Base-by-base conservation (phyloP, 2,329 filamentous ascomycete species). In the Aspergillus ruber region DNA sequence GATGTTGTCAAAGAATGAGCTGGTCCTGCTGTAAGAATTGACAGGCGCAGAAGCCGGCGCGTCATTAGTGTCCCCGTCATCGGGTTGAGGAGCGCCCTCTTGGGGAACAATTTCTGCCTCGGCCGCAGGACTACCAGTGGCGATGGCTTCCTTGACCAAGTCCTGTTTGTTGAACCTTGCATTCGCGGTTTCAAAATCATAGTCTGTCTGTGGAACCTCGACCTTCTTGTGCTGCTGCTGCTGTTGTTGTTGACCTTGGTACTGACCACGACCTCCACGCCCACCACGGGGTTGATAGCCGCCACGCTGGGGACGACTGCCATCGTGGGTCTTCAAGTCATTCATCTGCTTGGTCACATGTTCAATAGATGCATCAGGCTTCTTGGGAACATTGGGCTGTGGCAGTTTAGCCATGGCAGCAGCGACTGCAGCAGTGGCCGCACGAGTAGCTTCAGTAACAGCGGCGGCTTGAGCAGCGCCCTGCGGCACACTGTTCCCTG, bases 1-100 rank as follows among this genome's bases (percentile, higher is more conserved):
- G 55, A 98, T 96, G 68, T 98, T 96, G 71, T 98, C 93, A 64
- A 98, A 98, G 77, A 98, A 98, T 1, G 89, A 95, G 3, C 75
- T 83, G 4, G 84, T 79, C 71, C 90, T 95, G 74, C 96, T 91
- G 73, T 98, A 98, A 0, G 82, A 79, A 25, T 70, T 65, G 32
- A 75, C 71, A 7, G 58, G 51, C 17, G 67, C 61, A 10, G 69
- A 61, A 10, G 55, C 48, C 48, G 56, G 58, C 3, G 51, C 44
- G 33, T 63, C 63, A 27, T 70, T 63, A 18, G 61, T 67, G 12
- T 62, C 52, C 12, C 59, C 52, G 9, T 66, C 65, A 20, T 76
- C 68, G 0, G 66, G 53, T 7, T 58, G 57, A 9, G 65, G 52
- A 12, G 49, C 49, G 6, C 69, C 49, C 6, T 68, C 72, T 27